These are phyloP conservation scores for Phytophthora tubulina DNA, from an alignment of 352 stramenopile species.

Conservation along the genomic window DNA sequence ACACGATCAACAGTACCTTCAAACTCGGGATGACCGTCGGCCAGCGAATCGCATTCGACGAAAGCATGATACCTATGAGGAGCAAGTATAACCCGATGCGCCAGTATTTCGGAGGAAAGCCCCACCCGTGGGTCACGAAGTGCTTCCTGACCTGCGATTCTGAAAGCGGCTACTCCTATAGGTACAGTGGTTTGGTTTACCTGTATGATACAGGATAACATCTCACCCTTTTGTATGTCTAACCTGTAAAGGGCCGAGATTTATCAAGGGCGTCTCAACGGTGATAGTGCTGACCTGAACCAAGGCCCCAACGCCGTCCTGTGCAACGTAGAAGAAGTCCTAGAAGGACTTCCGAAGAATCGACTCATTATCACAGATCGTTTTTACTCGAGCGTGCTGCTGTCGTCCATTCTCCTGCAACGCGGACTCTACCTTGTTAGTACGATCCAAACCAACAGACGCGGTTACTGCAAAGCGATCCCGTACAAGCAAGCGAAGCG, in stretches of 20 bases:
- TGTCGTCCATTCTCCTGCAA: slow-evolving; percentile 1
- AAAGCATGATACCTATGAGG: slow-evolving; percentile 13
- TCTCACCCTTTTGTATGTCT: neutral
- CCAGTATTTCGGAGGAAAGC: neutral
- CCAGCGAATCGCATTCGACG: slow-evolving; percentile 7
- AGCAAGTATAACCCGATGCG: slow-evolving; percentile 7
- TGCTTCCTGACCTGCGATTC: slow-evolving; percentile 10
- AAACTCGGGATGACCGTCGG: slow-evolving; percentile 5
- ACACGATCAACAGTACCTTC: slow-evolving; percentile 7
- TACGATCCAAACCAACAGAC: neutral
- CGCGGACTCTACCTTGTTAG: neutral
- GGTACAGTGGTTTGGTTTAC: neutral
- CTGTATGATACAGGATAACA: neutral
- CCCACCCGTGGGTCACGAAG: neutral
- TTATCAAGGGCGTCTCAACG: too few relatives aligned
- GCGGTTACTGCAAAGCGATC: neutral
- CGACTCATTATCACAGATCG: slow-evolving; percentile 5
- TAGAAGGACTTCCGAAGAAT: too few relatives aligned
- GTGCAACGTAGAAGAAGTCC: too few relatives aligned
- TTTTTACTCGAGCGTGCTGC: slow-evolving; percentile 10
- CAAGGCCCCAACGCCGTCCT: too few relatives aligned
- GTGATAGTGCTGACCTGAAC: too few relatives aligned
- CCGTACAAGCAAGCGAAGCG: slow-evolving; percentile 12
- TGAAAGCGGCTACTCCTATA: slow-evolving; percentile 5
- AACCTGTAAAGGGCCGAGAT: neutral